Percentiles rank a stretch among this genome's conserved stretches.
phyloP scores from a whole-genome alignment of 306 rosid species.

The Malus sylvestris region DNA sequence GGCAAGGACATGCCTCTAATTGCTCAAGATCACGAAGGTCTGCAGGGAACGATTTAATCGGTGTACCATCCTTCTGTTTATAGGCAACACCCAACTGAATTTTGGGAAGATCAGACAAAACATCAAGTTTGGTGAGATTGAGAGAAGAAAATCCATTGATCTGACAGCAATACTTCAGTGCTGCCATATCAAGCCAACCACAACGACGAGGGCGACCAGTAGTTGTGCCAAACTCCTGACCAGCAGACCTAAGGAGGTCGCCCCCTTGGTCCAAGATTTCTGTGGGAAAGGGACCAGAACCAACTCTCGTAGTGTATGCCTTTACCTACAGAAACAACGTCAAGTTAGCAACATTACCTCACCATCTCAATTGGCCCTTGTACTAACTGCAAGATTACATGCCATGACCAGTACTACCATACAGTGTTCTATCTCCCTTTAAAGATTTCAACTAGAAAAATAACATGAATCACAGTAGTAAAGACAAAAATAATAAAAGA shows the following conservation, averaged over 20 bases:
- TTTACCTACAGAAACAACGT: constrained; percentile 59
- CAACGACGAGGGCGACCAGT: constrained; percentile 97
- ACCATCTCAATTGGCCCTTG: constrained; percentile 3
- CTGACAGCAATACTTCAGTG: constrained; percentile 65
- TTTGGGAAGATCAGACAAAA: constrained; percentile 64
- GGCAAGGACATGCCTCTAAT: constrained; percentile 44
- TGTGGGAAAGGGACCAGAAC: constrained; percentile 94
- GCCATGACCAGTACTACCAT: too few species aligned
- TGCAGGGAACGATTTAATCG: constrained; percentile 62
- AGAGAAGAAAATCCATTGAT: constrained; percentile 82
- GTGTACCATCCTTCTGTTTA: constrained; percentile 55
- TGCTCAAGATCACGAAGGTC: constrained; percentile 85
- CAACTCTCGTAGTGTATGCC: constrained; percentile 95
- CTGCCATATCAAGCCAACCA: constrained; percentile 93
- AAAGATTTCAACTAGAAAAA: too few species aligned
- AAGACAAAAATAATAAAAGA: too few species aligned
- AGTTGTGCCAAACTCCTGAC: constrained; percentile 93
- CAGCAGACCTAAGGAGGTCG: constrained; percentile 83
- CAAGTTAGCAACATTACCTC: constrained; percentile 11
- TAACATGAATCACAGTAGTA: too few species aligned
- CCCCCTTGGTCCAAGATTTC: constrained; percentile 73
- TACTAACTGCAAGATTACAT: background rate
- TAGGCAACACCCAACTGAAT: constrained; percentile 75
- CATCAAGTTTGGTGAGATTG: constrained; percentile 91
- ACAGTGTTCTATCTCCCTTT: too few species aligned